phyloP scores from a whole-genome alignment of 352 stramenopile species.

The Globisporangium echinulatum region DNA sequence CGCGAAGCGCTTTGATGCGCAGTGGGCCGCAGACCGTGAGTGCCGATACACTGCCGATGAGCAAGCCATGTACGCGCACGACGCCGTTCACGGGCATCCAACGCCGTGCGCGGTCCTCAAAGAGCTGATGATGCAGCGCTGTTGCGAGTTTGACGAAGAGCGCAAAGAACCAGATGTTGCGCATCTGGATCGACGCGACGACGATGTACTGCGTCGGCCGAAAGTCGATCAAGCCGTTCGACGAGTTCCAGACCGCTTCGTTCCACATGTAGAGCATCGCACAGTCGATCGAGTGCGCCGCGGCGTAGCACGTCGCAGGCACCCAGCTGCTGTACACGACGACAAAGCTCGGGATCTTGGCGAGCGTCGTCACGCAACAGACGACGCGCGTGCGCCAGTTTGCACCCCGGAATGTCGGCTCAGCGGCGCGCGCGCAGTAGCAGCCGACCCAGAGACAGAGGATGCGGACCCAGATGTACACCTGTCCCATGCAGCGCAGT shows the following conservation, averaged over 20 bases:
- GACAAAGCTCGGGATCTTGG: constrained; percentile 21
- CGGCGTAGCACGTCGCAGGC: constrained; percentile 18
- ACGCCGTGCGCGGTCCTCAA: neutral
- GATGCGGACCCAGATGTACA: constrained; percentile 45
- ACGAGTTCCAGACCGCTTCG: constrained; percentile 17
- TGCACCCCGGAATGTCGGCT: constrained; percentile 8
- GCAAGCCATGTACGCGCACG: constrained; percentile 13
- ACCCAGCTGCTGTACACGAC: constrained; percentile 33
- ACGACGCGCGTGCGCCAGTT: neutral
- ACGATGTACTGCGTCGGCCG: constrained; percentile 11
- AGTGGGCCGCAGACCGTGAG: constrained; percentile 18
- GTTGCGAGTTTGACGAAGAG: neutral
- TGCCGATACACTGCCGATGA: constrained; percentile 18
- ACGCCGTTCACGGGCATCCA: constrained; percentile 15
- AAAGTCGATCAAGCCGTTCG: constrained; percentile 13
- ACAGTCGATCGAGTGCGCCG: constrained; percentile 24
- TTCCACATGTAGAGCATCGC: constrained; percentile 14
- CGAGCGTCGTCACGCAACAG: constrained; percentile 11
- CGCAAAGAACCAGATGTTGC: constrained; percentile 22
- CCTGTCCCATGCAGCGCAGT: constrained; percentile 24
- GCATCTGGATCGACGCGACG: constrained; percentile 27
- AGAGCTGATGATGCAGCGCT: neutral
- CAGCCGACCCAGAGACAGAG: constrained; percentile 16
- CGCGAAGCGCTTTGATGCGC: constrained; percentile 4
- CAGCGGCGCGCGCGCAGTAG: constrained; percentile 10